phyloP scores from a whole-genome alignment of 2,329 filamentous ascomycete genomes.

The Aspergillus unguis region DNA sequence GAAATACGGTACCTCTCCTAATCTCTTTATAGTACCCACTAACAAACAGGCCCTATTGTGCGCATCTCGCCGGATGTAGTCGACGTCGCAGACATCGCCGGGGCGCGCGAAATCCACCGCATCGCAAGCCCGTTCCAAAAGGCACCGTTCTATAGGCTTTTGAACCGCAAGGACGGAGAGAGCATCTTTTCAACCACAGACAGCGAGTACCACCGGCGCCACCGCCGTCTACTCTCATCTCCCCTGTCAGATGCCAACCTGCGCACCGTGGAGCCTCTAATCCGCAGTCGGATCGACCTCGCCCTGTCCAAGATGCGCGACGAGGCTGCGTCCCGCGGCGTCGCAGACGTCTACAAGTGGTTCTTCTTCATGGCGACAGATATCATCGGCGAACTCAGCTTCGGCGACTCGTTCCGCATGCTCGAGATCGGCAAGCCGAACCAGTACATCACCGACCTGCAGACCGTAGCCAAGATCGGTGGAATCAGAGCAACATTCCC shows the following conservation, averaged over 20 bases:
- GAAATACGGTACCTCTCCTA: slow-evolving; percentile 11
- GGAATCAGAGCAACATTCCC: slow-evolving; percentile 27
- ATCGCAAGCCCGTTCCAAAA: slow-evolving; percentile 35
- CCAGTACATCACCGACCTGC: slow-evolving; percentile 42
- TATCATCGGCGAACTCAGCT: slow-evolving; percentile 52
- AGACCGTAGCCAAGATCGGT: slow-evolving; percentile 16
- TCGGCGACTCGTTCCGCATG: slow-evolving; percentile 55
- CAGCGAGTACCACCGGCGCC: slow-evolving; percentile 29
- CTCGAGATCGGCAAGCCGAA: slow-evolving; percentile 50
- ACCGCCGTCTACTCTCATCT: slow-evolving; percentile 34
- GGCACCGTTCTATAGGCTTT: slow-evolving; percentile 28
- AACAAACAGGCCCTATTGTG: slow-evolving; percentile 31
- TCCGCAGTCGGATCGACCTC: slow-evolving; percentile 38
- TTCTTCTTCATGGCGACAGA: slow-evolving; percentile 55
- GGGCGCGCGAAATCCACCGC: slow-evolving; percentile 35
- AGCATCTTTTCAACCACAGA: slow-evolving; percentile 45
- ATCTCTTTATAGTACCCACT: background rate
- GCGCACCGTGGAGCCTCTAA: slow-evolving; percentile 32
- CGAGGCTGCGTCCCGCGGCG: slow-evolving; percentile 41
- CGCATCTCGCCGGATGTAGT: slow-evolving; percentile 25
- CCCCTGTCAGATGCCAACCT: slow-evolving; percentile 46
- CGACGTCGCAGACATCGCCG: slow-evolving; percentile 40
- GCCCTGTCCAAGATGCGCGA: slow-evolving; percentile 45
- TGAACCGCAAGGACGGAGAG: slow-evolving; percentile 17
- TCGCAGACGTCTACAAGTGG: slow-evolving; percentile 53